These are phyloP conservation scores for Flaveria sonorensis DNA, from an alignment of 129 eudicot genomes.

Conservation along the genomic window DNA sequence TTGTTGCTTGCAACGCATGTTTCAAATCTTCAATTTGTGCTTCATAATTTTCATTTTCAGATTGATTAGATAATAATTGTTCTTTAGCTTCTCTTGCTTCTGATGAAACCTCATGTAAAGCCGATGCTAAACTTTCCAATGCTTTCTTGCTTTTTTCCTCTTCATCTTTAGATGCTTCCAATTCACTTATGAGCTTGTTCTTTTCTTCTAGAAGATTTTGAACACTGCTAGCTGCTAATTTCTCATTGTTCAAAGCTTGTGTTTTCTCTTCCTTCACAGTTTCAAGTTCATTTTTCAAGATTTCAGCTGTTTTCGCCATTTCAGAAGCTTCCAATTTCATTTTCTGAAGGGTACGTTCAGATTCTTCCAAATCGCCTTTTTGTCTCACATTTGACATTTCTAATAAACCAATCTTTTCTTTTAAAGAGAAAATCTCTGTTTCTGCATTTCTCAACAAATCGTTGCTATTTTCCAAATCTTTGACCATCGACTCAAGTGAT, in stretches of 20 bases:
- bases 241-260: conserved; percentile 72
- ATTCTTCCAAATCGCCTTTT: conserved; percentile 68
- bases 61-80: conserved; percentile 56
- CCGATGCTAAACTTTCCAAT: conserved; percentile 91
- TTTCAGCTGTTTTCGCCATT: conserved; percentile 52
- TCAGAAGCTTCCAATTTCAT: conserved; percentile 64
- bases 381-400: conserved; percentile 66
- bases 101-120: conserved; percentile 84
- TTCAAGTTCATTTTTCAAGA: conserved; percentile 60
- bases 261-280: conserved; percentile 71
- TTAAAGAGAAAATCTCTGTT: conserved; percentile 66
- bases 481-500: conserved; percentile 74
- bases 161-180: conserved; percentile 67
- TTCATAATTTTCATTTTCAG: conserved; percentile 62
- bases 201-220: conserved; percentile 78
- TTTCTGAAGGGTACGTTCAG: conserved; percentile 44
- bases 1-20: conserved; percentile 59
- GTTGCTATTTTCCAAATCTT: conserved; percentile 71
- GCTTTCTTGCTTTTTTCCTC: conserved; percentile 96
- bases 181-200: conserved; percentile 62
- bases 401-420: conserved; percentile 75
- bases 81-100: conserved; percentile 94
- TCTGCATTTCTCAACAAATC: conserved; percentile 66
- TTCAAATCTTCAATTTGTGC: conserved; percentile 75
- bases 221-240: conserved; percentile 79